Conservation (phyloP, 1,139 yeast species). For the Pichia sp. region DNA sequence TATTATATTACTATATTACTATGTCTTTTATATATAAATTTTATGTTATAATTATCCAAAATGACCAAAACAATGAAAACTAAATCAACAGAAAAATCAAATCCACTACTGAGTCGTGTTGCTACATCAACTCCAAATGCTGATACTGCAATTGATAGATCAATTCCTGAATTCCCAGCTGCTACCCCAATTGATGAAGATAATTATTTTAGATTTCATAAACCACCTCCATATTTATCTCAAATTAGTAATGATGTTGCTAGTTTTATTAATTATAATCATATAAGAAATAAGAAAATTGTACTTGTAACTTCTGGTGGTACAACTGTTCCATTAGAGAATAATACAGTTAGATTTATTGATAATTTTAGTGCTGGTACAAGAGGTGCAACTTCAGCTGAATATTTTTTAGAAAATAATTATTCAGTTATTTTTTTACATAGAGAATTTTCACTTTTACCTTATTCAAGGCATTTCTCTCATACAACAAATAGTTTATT, state of each 20-base stretch:
- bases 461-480: conserved; percentile 82
- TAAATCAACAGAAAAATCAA: too few relatives aligned
- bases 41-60: too few relatives aligned
- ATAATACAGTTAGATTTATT: conserved; percentile 91
- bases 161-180: conserved; percentile 69
- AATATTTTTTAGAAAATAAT: conserved; percentile 74
- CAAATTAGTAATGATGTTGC: conserved; percentile 51
- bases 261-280: conserved; percentile 51
- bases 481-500: conserved; percentile 80
- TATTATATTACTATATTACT: too few relatives aligned
- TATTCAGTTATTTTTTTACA: conserved; percentile 91
- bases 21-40: too few relatives aligned
- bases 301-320: conserved; percentile 96
- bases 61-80: too few relatives aligned
- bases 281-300: conserved; percentile 40
- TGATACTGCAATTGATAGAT: conserved; percentile 69
- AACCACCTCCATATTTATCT: conserved; percentile 66
- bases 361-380: conserved; percentile 98
- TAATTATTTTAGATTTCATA: conserved; percentile 62
- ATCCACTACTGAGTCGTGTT: conserved; percentile 14
- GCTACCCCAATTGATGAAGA: conserved; percentile 73
- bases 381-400: conserved; percentile 94
- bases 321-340: conserved; percentile 94
- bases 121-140: conserved; percentile 60
- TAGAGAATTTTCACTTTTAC: conserved; percentile 84